Conservation (phyloP, 2,329 filamentous ascomycete genomes). For the Leptodontidium sp. region DNA sequence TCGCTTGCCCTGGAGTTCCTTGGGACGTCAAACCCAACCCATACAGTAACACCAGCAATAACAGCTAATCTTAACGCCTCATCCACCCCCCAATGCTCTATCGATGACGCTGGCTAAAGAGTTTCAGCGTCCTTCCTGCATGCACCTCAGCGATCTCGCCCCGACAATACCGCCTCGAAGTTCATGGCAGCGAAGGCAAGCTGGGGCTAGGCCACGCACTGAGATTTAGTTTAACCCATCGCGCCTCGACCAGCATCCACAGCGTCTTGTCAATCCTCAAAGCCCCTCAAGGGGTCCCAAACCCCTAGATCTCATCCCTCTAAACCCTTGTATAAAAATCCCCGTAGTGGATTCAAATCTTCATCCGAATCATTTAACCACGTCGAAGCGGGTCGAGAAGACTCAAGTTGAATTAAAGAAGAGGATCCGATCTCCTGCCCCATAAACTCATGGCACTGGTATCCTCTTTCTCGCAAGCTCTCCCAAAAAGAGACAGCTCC, state of each 20-base stretch:
- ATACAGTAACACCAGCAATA: background rate
- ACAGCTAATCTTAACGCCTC: background rate
- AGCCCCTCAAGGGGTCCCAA: background rate
- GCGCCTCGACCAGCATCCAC: background rate
- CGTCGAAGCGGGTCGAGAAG: constrained; percentile 4
- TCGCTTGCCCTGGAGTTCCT: background rate
- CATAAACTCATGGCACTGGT: background rate
- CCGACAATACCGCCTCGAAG: background rate
- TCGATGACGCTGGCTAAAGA: background rate
- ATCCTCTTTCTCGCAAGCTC: constrained; percentile 3
- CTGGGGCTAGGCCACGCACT: background rate
- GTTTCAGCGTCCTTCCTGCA: background rate
- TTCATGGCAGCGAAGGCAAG: background rate
- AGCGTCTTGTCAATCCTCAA: constrained; percentile 3
- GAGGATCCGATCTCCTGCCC: background rate
- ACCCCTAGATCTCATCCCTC: background rate
- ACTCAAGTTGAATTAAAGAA: background rate
- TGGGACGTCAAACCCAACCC: background rate
- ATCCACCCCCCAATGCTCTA: background rate
- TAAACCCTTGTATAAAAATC: background rate
- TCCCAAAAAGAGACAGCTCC: background rate
- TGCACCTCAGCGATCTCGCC: background rate
- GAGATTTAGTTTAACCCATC: background rate
- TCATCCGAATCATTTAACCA: constrained; percentile 7
- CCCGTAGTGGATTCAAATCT: background rate